phyloP scores from a whole-genome alignment of 2,329 filamentous ascomycete genomes.

The Colletotrichum trifolii region DNA sequence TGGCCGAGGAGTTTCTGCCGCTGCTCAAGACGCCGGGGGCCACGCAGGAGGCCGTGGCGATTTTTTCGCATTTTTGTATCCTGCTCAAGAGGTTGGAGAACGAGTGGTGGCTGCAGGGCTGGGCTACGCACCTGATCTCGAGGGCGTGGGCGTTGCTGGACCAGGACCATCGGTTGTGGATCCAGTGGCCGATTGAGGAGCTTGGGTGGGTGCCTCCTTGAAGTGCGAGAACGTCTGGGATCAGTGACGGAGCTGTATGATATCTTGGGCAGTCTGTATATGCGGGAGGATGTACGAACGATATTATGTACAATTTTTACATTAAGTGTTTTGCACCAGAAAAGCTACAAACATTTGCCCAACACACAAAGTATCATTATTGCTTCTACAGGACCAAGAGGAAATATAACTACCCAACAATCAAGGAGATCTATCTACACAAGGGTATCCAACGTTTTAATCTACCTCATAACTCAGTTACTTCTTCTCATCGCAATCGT shows the following conservation, averaged over 20 bases:
- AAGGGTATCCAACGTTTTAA: too few species aligned
- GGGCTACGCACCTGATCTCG: constrained; percentile 47
- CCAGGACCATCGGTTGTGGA: constrained; percentile 50
- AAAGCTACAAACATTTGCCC: too few species aligned
- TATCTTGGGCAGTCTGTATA: background rate
- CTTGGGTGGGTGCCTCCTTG: constrained; percentile 40
- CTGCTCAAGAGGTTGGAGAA: constrained; percentile 45
- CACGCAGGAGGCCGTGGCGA: constrained; percentile 46
- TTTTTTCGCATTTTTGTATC: constrained; percentile 50
- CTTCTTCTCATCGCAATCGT: too few species aligned
- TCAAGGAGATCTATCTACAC: too few species aligned
- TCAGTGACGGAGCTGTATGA: constrained; percentile 37
- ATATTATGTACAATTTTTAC: background rate
- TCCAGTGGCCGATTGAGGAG: constrained; percentile 42
- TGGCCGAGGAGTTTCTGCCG: constrained; percentile 49
- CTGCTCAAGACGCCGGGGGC: constrained; percentile 43
- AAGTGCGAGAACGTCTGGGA: background rate
- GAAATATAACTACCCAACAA: too few species aligned
- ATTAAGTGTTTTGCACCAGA: too few species aligned
- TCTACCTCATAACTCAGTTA: too few species aligned
- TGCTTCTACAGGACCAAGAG: too few species aligned
- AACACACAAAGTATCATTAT: too few species aligned
- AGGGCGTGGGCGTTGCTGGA: constrained; percentile 48
- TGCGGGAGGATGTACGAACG: background rate
- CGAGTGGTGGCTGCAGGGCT: constrained; percentile 52